Evolutionary conservation across 2,329 filamentous ascomycete species (phyloP).

Genomic region (Aspergillus tubingensis): DNA sequence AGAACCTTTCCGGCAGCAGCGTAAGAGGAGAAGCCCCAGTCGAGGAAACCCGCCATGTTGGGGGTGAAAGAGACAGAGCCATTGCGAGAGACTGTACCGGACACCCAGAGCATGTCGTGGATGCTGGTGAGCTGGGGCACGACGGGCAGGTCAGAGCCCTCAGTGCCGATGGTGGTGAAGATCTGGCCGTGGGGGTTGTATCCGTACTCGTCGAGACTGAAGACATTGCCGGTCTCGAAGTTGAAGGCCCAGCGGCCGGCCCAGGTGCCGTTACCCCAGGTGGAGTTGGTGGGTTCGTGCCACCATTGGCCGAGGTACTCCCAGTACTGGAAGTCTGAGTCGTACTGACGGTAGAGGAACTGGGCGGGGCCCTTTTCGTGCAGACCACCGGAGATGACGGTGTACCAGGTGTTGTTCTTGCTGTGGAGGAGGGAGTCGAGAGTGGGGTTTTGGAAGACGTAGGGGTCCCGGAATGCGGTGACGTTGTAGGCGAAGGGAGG

Average conservation of each 20-base stretch:
- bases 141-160: conserved; percentile 17
- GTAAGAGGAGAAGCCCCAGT: conserved; percentile 22
- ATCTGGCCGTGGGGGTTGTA: conserved; percentile 20
- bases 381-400: conserved; percentile 22
- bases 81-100: conserved; percentile 12
- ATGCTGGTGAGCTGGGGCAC: conserved; percentile 16
- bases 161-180: conserved; percentile 21
- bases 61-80: conserved; percentile 17
- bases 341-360: conserved; percentile 23
- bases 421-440: conserved; percentile 15
- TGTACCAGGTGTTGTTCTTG: conserved; percentile 20
- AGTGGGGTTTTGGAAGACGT: conserved; percentile 18
- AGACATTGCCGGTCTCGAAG: conserved; percentile 22
- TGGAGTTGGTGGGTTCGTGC: conserved; percentile 21
- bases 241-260: conserved; percentile 24
- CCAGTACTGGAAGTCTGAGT: conserved; percentile 21
- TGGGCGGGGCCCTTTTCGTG: conserved; percentile 17
- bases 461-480: conserved; percentile 25
- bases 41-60: conserved; percentile 23
- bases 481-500: conserved; percentile 21
- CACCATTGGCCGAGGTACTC: conserved; percentile 25
- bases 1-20: conserved; percentile 23
- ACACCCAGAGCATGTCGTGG: conserved; percentile 24
- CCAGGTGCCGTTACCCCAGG: conserved; percentile 24
- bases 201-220: conserved; percentile 18